These are phyloP conservation scores for Cryptococcus hybrid DNA, from an alignment of 1,284 basidiomycete genomes.

Conservation along the genomic window DNA sequence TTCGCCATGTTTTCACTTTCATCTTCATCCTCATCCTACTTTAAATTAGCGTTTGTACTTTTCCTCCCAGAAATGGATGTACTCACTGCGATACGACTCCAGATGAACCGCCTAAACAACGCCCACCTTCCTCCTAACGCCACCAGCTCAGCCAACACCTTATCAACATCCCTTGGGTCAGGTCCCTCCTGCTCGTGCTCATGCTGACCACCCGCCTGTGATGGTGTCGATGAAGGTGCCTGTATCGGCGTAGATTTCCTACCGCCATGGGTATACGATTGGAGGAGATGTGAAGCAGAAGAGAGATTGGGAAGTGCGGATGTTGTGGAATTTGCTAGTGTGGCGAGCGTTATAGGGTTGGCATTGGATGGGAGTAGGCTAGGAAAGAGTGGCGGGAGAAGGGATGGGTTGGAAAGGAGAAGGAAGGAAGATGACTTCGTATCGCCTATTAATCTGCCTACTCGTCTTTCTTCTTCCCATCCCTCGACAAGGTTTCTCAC, in stretches of 20 bases:
- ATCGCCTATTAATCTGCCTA: slow-evolving; percentile 48
- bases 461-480: slow-evolving; percentile 83
- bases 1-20: slow-evolving; percentile 22
- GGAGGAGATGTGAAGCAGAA: slow-evolving; percentile 41
- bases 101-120: slow-evolving; percentile 82
- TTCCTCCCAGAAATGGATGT: not conserved
- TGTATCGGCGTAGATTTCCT: slow-evolving; percentile 34
- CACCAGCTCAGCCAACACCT: slow-evolving; percentile 77
- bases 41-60: not conserved
- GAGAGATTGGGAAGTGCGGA: slow-evolving; percentile 50
- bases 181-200: slow-evolving; percentile 63
- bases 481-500: slow-evolving; percentile 71
- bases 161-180: slow-evolving; percentile 88
- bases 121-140: slow-evolving; percentile 90
- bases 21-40: slow-evolving; percentile 16
- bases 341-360: slow-evolving; percentile 32
- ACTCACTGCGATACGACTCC: slow-evolving; percentile 63
- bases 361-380: slow-evolving; percentile 20
- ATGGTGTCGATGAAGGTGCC: slow-evolving; percentile 20
- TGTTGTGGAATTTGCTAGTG: slow-evolving; percentile 40
- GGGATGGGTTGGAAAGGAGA: slow-evolving; percentile 36
- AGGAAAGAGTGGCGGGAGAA: slow-evolving; percentile 37
- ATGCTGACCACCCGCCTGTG: not conserved
- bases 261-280: slow-evolving; percentile 43
- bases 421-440: slow-evolving; percentile 45